These are phyloP conservation scores for Mayamaea pseudoterrestris DNA, from an alignment of 108 stramenopile genomes.

Conservation along the genomic window DNA sequence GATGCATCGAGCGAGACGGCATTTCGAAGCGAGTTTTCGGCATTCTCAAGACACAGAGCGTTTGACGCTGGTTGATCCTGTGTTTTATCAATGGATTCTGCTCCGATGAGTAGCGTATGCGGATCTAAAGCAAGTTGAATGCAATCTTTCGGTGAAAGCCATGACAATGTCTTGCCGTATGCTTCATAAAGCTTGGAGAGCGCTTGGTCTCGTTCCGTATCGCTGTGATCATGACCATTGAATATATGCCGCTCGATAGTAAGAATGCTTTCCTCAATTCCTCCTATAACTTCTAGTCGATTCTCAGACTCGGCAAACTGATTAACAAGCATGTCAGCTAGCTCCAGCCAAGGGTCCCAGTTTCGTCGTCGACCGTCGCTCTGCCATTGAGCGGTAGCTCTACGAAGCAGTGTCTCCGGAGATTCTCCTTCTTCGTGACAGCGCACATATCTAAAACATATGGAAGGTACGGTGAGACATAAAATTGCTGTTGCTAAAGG, in stretches of 20 bases:
- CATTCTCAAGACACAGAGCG: constrained; percentile 35
- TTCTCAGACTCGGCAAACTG: too few relatives aligned
- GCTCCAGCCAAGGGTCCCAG: too few relatives aligned
- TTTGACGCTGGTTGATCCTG: constrained; percentile 18
- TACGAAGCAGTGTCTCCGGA: too few relatives aligned
- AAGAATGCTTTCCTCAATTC: constrained; percentile 19
- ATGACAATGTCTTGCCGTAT: constrained; percentile 31
- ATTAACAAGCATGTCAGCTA: too few relatives aligned
- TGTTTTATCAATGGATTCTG: constrained; percentile 7
- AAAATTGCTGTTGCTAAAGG: too few relatives aligned
- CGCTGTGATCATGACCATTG: background rate
- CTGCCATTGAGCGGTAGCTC: too few relatives aligned
- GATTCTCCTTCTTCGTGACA: too few relatives aligned
- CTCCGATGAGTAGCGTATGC: constrained; percentile 48
- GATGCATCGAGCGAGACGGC: constrained; percentile 47
- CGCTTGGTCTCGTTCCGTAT: constrained; percentile 10
- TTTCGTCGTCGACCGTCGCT: too few relatives aligned
- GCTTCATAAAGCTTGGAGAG: constrained; percentile 43
- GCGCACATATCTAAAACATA: too few relatives aligned
- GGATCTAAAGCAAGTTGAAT: constrained; percentile 25
- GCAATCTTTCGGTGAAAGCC: constrained; percentile 26
- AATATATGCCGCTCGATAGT: constrained; percentile 13
- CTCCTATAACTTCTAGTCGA: constrained; percentile 18
- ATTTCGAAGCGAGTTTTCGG: constrained; percentile 46
- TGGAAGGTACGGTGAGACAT: too few relatives aligned